Base-by-base conservation (phyloP, 1,284 basidiomycete genomes). In the Sporisorium graminicola region DNA sequence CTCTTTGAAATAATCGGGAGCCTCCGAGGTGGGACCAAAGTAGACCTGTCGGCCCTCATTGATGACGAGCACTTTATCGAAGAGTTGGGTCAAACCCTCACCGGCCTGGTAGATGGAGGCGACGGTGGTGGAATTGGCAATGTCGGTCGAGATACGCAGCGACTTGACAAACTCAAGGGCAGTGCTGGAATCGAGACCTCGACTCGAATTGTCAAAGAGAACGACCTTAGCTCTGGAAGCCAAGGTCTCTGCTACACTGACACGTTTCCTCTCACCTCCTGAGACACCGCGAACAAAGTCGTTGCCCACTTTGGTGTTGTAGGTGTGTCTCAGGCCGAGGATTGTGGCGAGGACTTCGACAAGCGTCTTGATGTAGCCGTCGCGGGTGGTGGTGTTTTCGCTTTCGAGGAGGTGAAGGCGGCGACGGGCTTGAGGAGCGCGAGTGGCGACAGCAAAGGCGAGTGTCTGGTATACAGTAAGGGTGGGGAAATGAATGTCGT, bases 241-340 rank as follows among this genome's bases (percentile, higher is more conserved):
- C 50, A 93, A 85, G 2, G 67, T 65, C 52, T 83, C 82, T 35
- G 73, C 81, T 22, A 82, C 76, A 49, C 62, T 72, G 33, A 82
- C 82, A 40, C 82, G 72, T 68, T 82, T 83, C 24, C 75, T 63
- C 59, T 87, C 86, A 54, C 90, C 90, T 67, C 90, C 90, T 12
- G 76, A 80, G 16, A 82, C 76, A 64, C 82, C 81, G 10, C 82
- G 77, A 27, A 82, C 61, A 14, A 67, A 58, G 27, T 78, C 70
- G 62, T 81, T 77, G 33, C 82, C 82, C 58, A 89, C 89, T 43
- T 70, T 61, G 46, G 82, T 83, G 67, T 82, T 77, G 73, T 76
- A 81, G 10, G 82, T 83, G 50, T 83, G 81, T 1, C 74, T 64
- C 31, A 82, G 66, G 46, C 79, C 80, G 9, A 83, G 76, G 44